phyloP scores from a whole-genome alignment of 306 rosid genomes.

The Acacia crassicarpa region DNA sequence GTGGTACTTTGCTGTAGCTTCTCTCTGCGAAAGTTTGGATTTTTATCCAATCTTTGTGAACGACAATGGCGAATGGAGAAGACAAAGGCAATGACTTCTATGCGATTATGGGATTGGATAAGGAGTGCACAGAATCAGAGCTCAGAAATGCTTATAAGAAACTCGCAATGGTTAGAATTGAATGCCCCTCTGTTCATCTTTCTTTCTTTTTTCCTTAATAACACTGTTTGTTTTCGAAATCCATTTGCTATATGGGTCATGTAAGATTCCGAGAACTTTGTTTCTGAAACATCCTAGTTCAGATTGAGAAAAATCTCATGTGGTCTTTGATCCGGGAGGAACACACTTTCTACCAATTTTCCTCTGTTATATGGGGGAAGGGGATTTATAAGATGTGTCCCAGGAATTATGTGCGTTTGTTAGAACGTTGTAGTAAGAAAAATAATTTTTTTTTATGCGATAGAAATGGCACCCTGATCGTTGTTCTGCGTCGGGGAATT shows the following conservation, averaged over 20 bases:
- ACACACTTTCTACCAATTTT: neutral
- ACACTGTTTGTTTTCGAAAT: neutral
- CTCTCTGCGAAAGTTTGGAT: neutral
- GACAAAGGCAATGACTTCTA: constrained; percentile 65
- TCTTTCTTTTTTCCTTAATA: neutral
- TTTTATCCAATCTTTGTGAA: neutral
- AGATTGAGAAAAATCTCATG: constrained; percentile 14
- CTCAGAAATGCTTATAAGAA: constrained; percentile 82
- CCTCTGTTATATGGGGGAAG: neutral
- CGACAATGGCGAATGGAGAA: constrained; percentile 61
- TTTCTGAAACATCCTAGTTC: neutral
- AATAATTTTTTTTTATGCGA: constrained; percentile 32
- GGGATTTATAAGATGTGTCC: neutral
- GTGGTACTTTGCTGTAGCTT: neutral
- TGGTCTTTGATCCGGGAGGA: neutral
- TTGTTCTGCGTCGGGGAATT: constrained; percentile 74
- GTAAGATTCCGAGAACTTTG: neutral
- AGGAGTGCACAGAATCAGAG: constrained; percentile 78
- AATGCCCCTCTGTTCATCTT: neutral
- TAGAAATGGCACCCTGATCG: constrained; percentile 99
- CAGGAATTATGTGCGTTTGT: constrained; percentile 5
- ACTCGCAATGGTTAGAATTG: constrained; percentile 80
- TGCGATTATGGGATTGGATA: constrained; percentile 70
- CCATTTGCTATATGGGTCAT: constrained; percentile 11
- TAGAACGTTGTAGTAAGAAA: constrained; percentile 7